Base-by-base conservation (phyloP, 805 yeast species). In the Debaryomyces hansenii region DNA sequence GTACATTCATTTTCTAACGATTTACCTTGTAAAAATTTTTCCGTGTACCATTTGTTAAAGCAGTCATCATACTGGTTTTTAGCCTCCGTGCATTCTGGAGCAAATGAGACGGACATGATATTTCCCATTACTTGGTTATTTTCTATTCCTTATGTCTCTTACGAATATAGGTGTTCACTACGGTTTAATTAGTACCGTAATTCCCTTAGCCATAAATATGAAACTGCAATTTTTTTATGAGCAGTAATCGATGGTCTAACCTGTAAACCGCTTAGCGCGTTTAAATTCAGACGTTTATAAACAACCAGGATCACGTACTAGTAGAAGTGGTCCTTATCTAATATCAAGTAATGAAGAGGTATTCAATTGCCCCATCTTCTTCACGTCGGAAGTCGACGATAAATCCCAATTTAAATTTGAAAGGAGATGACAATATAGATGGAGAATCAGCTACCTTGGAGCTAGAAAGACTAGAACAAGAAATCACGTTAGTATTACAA, bases 21-120 rank as follows among this genome's bases (percentile, higher is more conserved):
- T 55, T 70, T 64, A 2, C 77, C 77, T 51, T 73, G 66, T 46
- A 87, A 69, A 54, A 87, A 87, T 65, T 86, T 87, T 56, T 94
- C 97, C 4, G 94, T 84, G 64, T 94, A 94, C 99, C 99, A 91
- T 54, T 79, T 79, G 67, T 90, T 91, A 72, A 94, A 94, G 66
- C 99, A 94, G 59, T 84, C 86, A 62, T 94, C 98, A 61, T 94
- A 94, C 58, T 83, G 80, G 56, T 82, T 82, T 67, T 94, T 94
- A 47, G 85, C 79, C 31, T 82, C 87, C 18, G 96, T 89, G 68
- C 99, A 94, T 70, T 94, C 98, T 20, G 97, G 97, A 32, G 99
- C 98, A 75, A 94, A 87, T 50, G 96, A 90, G 9, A 64, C 72
- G 5, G 96, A 72, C 77, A 73, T 72, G 43, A 60, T 63, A 52